Evolutionary conservation across 768 basidiomycete genomes (phyloP).

Genomic region (Naganishia randhawae): DNA sequence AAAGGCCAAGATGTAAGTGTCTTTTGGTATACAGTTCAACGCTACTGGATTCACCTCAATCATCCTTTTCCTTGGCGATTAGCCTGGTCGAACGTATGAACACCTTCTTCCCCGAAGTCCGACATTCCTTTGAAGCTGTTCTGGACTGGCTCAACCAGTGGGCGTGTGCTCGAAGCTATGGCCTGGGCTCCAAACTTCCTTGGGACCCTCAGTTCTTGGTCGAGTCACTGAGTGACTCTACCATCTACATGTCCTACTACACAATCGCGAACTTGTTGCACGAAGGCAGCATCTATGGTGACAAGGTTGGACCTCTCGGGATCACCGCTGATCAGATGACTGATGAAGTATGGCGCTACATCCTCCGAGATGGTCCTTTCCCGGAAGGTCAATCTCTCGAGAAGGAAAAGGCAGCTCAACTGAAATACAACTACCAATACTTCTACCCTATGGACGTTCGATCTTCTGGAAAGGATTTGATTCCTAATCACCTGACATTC

Average conservation of each 20-base stretch:
- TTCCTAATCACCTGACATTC: constrained; percentile 93
- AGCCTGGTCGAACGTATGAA: constrained; percentile 82
- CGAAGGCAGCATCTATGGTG: constrained; percentile 71
- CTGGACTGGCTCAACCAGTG: constrained; percentile 95
- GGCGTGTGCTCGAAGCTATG: constrained; percentile 98
- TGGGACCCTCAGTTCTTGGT: constrained; percentile 97
- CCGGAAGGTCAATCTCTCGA: constrained; percentile 60
- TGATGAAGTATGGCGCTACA: constrained; percentile 94
- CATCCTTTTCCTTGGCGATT: background rate
- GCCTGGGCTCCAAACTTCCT: constrained; percentile 87
- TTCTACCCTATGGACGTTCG: constrained; percentile 98
- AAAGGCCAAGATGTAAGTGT: constrained; percentile 70
- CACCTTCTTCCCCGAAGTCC: constrained; percentile 83
- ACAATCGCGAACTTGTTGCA: constrained; percentile 88
- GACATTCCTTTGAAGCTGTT: constrained; percentile 84
- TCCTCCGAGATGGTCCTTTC: constrained; percentile 61
- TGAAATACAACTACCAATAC: constrained; percentile 89
- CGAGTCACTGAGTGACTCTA: constrained; percentile 93
- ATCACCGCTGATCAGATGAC: constrained; percentile 90
- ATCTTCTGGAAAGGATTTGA: constrained; percentile 94
- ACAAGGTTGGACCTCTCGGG: constrained; percentile 71
- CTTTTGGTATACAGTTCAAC: background rate
- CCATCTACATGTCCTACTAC: constrained; percentile 98
- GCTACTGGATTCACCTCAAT: constrained; percentile 5
- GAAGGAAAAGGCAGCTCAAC: constrained; percentile 70